These are phyloP conservation scores for Penicillium silybi DNA, from an alignment of 495 filamentous ascomycete species.

Conservation along the genomic window DNA sequence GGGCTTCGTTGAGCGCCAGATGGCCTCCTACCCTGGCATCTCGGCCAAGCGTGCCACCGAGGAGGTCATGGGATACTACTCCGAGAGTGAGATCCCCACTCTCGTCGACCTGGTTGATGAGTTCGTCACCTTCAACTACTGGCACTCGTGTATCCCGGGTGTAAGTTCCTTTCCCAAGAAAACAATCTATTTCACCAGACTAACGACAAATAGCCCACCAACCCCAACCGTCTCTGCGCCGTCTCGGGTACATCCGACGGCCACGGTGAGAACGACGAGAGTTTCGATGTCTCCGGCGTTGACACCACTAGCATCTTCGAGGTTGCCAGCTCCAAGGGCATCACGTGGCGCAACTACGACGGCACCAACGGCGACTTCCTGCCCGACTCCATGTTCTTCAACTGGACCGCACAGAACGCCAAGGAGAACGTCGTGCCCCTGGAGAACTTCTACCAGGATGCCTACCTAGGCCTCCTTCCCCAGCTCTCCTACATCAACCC, in stretches of 20 bases:
- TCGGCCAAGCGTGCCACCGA: slow-evolving; percentile 32
- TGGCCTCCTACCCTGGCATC: slow-evolving; percentile 25
- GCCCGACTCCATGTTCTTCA: slow-evolving; percentile 37
- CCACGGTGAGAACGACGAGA: slow-evolving; percentile 46
- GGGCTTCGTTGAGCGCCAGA: slow-evolving; percentile 50
- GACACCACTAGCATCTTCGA: slow-evolving; percentile 44
- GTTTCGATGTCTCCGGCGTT: slow-evolving; percentile 35
- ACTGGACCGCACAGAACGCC: slow-evolving; percentile 40
- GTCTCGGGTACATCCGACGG: slow-evolving; percentile 44
- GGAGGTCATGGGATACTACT: slow-evolving; percentile 52
- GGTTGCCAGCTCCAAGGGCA: slow-evolving; percentile 36
- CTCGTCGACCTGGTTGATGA: slow-evolving; percentile 45
- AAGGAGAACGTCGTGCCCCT: slow-evolving; percentile 35
- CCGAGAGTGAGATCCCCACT: slow-evolving; percentile 46
- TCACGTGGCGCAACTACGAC: slow-evolving; percentile 51
- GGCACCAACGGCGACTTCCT: slow-evolving; percentile 34
- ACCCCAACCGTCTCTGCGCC: slow-evolving; percentile 49
- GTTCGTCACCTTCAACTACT: slow-evolving; percentile 51
- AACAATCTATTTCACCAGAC: background rate
- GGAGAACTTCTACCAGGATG: slow-evolving; percentile 42
- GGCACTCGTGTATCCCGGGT: slow-evolving; percentile 49
- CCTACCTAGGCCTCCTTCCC: slow-evolving; percentile 39
- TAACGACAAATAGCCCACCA: slow-evolving; percentile 34
- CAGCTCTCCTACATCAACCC: slow-evolving; percentile 53
- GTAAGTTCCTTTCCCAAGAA: slow-evolving; percentile 16